Base-by-base conservation (phyloP, 305 asterid genomes). In the Ajuga reptans region DNA sequence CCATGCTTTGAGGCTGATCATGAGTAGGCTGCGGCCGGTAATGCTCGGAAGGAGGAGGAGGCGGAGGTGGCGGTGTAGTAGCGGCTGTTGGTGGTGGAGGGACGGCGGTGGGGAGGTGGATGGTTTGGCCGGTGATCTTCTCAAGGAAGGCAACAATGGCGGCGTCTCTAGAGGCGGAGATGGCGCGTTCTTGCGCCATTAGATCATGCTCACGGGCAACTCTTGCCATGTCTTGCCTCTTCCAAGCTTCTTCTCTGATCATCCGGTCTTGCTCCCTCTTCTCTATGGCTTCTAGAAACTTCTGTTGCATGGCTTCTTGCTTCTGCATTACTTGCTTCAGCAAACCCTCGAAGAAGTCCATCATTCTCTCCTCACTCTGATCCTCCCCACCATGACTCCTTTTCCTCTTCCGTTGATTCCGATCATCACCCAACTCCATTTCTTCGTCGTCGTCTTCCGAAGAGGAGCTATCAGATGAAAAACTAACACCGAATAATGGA, bases 131-230 rank as follows among this genome's bases (percentile, higher is more conserved):
- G 0, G 86, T 80, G n/a, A 85, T 69, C 43, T 85, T 85, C 56
- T 89, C 85, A 11, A 89, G 69, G 74, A 87, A 85, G 3, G 81
- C 66, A 7, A 87, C 72, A 17, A 86, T 75, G 14, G 94, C 94
- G 4, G 94, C 84, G 61, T 89, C 96, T 59, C 85, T 82, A 2
- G 91, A 82, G 0, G 91, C 87, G 0, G 93, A 78, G 83, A 79
- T 58, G 51, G 90, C 71, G 54, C 96, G 87, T 54, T 89, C 96
- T 36, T 87, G 88, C 4, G 82, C 80, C 71, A 85, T 63, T 4
- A 89, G 86, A 17, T 85, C 91, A 12, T 86, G 86, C 15, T 89
- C 89, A 0, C 85, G 74, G 4, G 82, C 85, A 24, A 89, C 66
- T 54, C 93, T 77, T 0, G 87, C 88, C 78, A 81, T 78, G 59